A percentile compares a stretch with the other conserved stretches of the same genome.
Evolutionary conservation across 495 filamentous ascomycete species (phyloP).

Genomic region (Podospora pseudocomata): DNA sequence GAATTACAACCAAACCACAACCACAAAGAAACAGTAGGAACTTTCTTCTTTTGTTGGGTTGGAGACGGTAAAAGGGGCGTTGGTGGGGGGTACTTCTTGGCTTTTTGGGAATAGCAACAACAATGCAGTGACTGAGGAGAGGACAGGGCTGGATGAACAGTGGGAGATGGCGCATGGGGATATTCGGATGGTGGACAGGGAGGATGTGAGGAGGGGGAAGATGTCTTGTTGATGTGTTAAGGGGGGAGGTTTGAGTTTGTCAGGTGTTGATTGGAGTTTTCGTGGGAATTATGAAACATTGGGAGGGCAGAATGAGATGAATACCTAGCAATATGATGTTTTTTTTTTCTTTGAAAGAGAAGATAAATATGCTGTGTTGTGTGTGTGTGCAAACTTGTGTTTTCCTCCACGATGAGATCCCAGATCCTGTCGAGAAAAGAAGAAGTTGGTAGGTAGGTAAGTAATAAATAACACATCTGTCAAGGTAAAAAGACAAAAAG

Average conservation of each 20-base stretch:
- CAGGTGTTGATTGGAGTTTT: too few species aligned
- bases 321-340: too few species aligned
- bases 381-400: too few species aligned
- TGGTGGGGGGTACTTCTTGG: not conserved
- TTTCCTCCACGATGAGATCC: too few species aligned
- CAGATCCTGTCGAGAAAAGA: too few species aligned
- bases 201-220: not conserved
- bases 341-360: too few species aligned
- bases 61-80: not conserved
- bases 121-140: not conserved
- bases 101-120: not conserved
- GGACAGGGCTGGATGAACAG: not conserved
- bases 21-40: constrained; percentile 3
- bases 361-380: too few species aligned
- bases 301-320: too few species aligned
- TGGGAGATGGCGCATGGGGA: not conserved
- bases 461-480: not conserved
- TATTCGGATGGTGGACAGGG: not conserved
- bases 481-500: too few species aligned
- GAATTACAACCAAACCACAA: not conserved
- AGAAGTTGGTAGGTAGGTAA: too few species aligned
- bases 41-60: not conserved
- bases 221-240: not conserved
- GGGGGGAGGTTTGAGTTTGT: too few species aligned
- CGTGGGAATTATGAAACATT: too few species aligned